Evolutionary conservation across 441 rosid genomes (phyloP).

Genomic region (Erodium moschatum): DNA sequence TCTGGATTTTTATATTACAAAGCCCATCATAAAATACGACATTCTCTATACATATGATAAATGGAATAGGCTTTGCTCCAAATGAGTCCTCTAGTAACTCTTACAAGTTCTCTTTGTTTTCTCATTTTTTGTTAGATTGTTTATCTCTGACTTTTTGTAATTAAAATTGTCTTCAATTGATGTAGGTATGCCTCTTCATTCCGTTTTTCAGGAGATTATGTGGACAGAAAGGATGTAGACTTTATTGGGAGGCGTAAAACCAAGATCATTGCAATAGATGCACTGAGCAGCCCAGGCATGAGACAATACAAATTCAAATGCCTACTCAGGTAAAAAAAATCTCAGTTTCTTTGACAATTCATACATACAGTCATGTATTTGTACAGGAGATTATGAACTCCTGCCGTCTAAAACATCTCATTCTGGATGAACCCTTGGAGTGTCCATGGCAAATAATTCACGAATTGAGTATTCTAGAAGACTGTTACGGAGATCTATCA

Average conservation of each 20-base stretch:
- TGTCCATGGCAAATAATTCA: not conserved
- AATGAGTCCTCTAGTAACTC: not conserved
- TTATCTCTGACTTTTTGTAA: constrained; percentile 11
- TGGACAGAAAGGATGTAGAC: constrained; percentile 52
- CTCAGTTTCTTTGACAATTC: not conserved
- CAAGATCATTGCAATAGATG: constrained; percentile 76
- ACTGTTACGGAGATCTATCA: not conserved
- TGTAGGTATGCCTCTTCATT: constrained; percentile 87
- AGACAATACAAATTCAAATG: constrained; percentile 42
- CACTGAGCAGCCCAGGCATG: constrained; percentile 52
- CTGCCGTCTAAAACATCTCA: not conserved
- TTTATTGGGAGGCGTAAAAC: constrained; percentile 52
- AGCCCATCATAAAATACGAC: too few relatives aligned
- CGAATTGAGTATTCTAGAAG: not conserved
- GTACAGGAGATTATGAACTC: not conserved
- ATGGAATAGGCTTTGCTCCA: not conserved
- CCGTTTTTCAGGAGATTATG: constrained; percentile 65
- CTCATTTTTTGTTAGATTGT: constrained; percentile 1
- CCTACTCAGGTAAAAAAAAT: constrained; percentile 53
- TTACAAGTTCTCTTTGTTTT: not conserved
- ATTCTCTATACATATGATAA: not conserved
- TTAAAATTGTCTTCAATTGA: constrained; percentile 15
- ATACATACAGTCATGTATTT: not conserved
- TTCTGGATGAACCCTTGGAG: not conserved
- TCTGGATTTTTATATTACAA: too few relatives aligned